Percentiles rank a stretch among this genome's conserved stretches.
Evolutionary conservation across 2,329 filamentous ascomycete species (phyloP).

Genomic region (Davidsoniella australis): DNA sequence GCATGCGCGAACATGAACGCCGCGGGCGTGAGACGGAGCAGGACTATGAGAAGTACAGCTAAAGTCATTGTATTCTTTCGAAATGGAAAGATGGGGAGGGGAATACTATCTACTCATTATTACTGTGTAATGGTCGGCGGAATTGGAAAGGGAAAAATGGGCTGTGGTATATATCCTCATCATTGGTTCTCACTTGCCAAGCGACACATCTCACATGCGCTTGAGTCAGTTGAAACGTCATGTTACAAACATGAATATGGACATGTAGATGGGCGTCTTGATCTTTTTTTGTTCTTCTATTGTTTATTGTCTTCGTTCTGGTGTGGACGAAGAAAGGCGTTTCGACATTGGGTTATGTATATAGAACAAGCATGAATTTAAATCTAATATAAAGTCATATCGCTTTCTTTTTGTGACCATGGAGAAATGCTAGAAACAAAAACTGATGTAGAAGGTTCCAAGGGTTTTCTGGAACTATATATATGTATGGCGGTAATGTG

Average conservation of each 20-base stretch:
- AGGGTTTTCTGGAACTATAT: not conserved
- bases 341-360: slow-evolving; percentile 9
- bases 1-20: slow-evolving; percentile 22
- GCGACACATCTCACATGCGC: no score
- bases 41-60: slow-evolving; percentile 19
- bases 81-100: not conserved
- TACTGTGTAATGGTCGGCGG: not conserved
- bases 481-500: not conserved
- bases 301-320: not conserved
- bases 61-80: not conserved
- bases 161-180: not conserved
- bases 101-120: no score
- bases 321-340: slow-evolving; percentile 6
- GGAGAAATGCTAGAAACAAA: not conserved
- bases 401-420: not conserved
- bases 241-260: not conserved
- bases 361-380: slow-evolving; percentile 12
- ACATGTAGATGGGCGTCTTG: slow-evolving; percentile 7
- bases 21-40: slow-evolving; percentile 18
- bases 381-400: not conserved
- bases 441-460: not conserved
- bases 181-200: no score
- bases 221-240: not conserved
- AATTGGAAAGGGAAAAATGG: not conserved
- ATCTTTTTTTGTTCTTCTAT: slow-evolving; percentile 3